Conservation (phyloP, 495 filamentous ascomycete genomes). For the Bombardia bombarda region DNA sequence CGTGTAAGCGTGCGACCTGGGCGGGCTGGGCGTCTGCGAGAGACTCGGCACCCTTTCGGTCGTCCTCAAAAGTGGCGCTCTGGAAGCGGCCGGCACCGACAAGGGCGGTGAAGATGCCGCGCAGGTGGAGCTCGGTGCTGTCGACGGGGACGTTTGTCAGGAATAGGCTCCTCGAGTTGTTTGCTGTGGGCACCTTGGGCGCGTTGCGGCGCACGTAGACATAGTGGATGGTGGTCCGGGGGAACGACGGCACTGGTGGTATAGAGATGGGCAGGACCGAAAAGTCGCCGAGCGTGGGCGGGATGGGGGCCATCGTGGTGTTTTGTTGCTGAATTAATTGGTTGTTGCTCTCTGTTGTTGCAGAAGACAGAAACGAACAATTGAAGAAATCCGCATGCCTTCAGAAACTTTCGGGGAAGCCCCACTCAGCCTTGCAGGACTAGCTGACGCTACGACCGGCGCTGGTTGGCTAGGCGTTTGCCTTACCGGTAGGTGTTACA, state of each 20-base stretch:
- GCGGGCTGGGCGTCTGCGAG: conserved; percentile 25
- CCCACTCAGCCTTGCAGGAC: not conserved
- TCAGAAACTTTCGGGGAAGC: not conserved
- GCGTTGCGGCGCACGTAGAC: conserved; percentile 79
- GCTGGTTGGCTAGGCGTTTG: too few species aligned
- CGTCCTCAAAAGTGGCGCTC: conserved; percentile 59
- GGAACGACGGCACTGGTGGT: conserved; percentile 51
- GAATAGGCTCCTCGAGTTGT: conserved; percentile 73
- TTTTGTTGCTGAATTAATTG: not conserved
- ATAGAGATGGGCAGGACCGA: conserved; percentile 49
- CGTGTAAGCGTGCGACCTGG: conserved; percentile 28
- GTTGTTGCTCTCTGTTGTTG: too few species aligned
- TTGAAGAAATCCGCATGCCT: not conserved
- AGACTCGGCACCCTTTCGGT: conserved; percentile 22
- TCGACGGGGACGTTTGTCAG: conserved; percentile 82
- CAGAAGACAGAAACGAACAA: too few species aligned
- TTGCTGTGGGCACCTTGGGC: conserved; percentile 63
- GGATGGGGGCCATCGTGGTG: not conserved
- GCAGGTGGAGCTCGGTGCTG: conserved; percentile 67
- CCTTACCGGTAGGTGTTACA: too few species aligned
- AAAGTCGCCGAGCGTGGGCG: conserved; percentile 35
- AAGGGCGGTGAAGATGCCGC: conserved; percentile 60
- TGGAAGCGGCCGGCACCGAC: conserved; percentile 71
- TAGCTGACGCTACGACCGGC: too few species aligned
- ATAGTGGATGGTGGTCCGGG: conserved; percentile 61